phyloP scores from a whole-genome alignment of 768 basidiomycete genomes.

The Leccinum olivaceopallidum region DNA sequence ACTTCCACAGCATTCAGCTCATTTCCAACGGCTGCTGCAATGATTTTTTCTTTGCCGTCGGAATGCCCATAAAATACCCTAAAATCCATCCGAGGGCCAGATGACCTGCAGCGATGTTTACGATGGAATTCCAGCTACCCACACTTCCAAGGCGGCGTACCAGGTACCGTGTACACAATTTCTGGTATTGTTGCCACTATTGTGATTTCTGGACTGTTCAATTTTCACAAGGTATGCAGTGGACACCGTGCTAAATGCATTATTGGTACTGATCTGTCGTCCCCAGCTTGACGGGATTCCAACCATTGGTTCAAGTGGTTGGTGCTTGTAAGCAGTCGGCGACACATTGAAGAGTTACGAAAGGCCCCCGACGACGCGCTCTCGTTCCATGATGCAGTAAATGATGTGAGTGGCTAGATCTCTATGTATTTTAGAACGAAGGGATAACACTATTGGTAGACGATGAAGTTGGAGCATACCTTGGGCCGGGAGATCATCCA shows the following conservation, averaged over 20 bases:
- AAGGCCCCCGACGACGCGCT: slow-evolving; percentile 42
- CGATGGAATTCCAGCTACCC: background rate
- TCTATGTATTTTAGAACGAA: background rate
- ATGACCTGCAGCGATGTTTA: slow-evolving; percentile 1
- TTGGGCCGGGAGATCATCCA: slow-evolving; percentile 35
- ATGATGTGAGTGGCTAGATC: background rate
- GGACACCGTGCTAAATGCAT: background rate
- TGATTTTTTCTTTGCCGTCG: no score
- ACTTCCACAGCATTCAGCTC: no score
- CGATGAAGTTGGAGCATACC: slow-evolving; percentile 39
- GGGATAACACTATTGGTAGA: slow-evolving; percentile 24
- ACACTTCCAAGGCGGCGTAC: slow-evolving; percentile 4
- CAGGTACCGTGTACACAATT: slow-evolving; percentile 4
- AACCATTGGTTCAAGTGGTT: slow-evolving; percentile 12
- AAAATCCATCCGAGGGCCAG: no score
- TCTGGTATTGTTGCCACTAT: background rate
- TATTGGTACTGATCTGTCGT: background rate
- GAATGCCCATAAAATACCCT: no score
- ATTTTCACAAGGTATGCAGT: no score
- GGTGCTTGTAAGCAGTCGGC: background rate
- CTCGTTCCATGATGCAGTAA: slow-evolving; percentile 34
- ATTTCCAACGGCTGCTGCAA: no score
- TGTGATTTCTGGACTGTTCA: slow-evolving; percentile 3
- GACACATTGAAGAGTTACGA: slow-evolving; percentile 19
- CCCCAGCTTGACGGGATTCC: slow-evolving; percentile 33